Conservation (phyloP, 1,284 basidiomycete species). For the Ceratobasidium sp. region DNA sequence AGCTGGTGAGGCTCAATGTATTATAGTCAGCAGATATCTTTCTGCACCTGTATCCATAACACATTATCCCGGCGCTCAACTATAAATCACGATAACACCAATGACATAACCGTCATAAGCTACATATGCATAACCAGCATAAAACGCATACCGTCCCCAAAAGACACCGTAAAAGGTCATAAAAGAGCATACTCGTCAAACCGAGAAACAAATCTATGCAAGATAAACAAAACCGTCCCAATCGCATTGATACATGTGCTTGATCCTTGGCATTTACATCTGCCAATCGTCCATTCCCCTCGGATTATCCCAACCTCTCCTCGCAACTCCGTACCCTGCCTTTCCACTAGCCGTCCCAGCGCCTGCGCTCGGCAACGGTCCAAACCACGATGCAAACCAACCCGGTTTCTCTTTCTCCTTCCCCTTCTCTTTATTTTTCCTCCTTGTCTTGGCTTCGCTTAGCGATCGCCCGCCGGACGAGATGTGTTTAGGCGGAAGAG, state of each 20-base stretch:
- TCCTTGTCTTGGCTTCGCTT: slow-evolving; percentile 32
- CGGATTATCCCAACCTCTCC: slow-evolving; percentile 41
- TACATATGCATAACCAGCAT: slow-evolving; percentile 3
- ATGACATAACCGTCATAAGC: too few relatives aligned
- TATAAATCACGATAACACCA: background rate
- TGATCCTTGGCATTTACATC: background rate
- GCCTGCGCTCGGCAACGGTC: slow-evolving; percentile 22
- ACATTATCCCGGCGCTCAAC: background rate
- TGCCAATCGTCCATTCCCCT: slow-evolving; percentile 45
- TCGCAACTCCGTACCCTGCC: background rate
- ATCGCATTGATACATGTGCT: background rate
- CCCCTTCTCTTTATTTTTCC: slow-evolving; percentile 18
- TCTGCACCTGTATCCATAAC: slow-evolving; percentile 1
- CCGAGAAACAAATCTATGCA: background rate
- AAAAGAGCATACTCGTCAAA: slow-evolving; percentile 7
- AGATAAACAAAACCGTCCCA: background rate
- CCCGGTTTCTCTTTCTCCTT: slow-evolving; percentile 42
- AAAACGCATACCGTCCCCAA: slow-evolving; percentile 8
- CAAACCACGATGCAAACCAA: slow-evolving; percentile 43
- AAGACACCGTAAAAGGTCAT: background rate
- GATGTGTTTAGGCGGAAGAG: slow-evolving; percentile 40
- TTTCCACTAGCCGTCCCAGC: background rate
- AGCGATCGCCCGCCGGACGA: slow-evolving; percentile 31
- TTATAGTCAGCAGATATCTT: background rate
- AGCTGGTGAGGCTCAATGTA: background rate